These are phyloP conservation scores for Kodamaea kaohsiungensis DNA, from an alignment of 805 yeast species.

Conservation along the genomic window DNA sequence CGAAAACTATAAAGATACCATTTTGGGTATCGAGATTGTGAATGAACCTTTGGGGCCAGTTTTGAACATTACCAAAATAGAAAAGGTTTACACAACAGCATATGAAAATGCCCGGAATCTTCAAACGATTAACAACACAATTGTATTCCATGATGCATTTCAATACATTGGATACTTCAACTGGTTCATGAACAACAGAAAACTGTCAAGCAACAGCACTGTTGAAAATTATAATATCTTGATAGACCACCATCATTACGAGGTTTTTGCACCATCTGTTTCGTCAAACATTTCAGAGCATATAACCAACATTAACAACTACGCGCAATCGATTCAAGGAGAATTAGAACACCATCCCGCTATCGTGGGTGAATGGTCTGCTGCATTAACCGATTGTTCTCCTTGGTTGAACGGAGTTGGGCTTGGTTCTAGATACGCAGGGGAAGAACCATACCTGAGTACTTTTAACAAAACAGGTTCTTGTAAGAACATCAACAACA, in stretches of 20 bases:
- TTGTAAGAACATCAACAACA: conserved; percentile 43
- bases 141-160: conserved; percentile 71
- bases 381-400: conserved; percentile 68
- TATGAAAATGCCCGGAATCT: conserved; percentile 33
- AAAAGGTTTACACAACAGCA: conserved; percentile 29
- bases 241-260: conserved; percentile 44
- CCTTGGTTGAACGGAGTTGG: conserved; percentile 71
- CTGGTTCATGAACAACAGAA: conserved; percentile 33
- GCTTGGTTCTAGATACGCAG: conserved; percentile 63
- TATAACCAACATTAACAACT: conserved; percentile 31
- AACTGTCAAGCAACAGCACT: conserved; percentile 10
- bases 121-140: conserved; percentile 37
- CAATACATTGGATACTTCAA: conserved; percentile 57
- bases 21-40: conserved; percentile 41
- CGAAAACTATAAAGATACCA: conserved; percentile 30
- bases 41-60: conserved; percentile 40
- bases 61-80: conserved; percentile 22
- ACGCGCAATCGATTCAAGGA: conserved; percentile 32
- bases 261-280: conserved; percentile 33
- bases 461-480: conserved; percentile 33
- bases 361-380: conserved; percentile 38
- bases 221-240: conserved; percentile 30
- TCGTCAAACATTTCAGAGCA: conserved; percentile 31
- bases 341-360: conserved; percentile 47
- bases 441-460: conserved; percentile 35